Conservation (phyloP, 192 early-diverging fungal species). For the Podila clonocystis region DNA sequence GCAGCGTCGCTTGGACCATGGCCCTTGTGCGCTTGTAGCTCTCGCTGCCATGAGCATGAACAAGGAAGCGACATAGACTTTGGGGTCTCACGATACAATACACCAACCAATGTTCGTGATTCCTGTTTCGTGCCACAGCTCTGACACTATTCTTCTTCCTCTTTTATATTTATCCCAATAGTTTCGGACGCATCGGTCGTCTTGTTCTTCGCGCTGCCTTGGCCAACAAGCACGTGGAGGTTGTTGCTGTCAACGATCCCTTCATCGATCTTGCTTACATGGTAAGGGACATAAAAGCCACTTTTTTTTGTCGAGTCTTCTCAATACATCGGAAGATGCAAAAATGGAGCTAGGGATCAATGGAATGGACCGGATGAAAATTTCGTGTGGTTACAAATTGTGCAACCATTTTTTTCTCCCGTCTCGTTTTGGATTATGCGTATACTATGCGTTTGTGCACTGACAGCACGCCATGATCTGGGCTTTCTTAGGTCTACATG, state of each 20-base stretch:
- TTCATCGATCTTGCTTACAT: conserved; percentile 97
- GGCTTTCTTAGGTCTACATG: conserved; percentile 76
- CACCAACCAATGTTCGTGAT: neutral
- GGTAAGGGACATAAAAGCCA: conserved; percentile 55
- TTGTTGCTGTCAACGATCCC: conserved; percentile 96
- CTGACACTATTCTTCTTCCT: neutral
- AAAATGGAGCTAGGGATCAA: too few relatives aligned
- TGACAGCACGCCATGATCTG: neutral
- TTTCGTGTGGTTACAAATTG: neutral
- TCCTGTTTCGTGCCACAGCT: neutral
- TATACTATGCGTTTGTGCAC: neutral
- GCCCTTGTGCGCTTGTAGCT: neutral
- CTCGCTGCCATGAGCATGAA: neutral
- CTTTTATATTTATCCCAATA: conserved; percentile 6
- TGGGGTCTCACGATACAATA: neutral
- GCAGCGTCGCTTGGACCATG: neutral
- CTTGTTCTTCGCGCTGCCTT: conserved; percentile 93
- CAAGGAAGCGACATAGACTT: too few relatives aligned
- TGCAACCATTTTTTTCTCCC: conserved; percentile 1
- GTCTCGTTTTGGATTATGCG: neutral
- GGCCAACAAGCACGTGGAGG: conserved; percentile 73
- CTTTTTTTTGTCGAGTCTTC: too few relatives aligned
- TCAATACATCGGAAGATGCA: too few relatives aligned
- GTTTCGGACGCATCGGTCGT: conserved; percentile 99
- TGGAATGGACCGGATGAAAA: too few relatives aligned